A percentile compares a stretch with the other conserved stretches of the same genome.
Conservation (phyloP, 208 protist genomes). For the Angomonas deanei region DNA sequence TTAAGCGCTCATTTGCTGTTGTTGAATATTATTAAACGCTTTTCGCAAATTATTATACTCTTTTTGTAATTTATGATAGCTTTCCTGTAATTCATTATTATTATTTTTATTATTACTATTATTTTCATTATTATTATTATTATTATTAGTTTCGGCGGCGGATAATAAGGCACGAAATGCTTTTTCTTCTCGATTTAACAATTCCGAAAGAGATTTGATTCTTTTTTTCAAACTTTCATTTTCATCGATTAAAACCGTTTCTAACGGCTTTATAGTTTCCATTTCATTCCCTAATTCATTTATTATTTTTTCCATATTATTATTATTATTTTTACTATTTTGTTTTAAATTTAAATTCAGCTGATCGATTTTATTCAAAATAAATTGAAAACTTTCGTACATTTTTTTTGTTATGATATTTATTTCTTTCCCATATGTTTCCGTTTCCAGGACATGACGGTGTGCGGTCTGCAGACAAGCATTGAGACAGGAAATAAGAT, state of each 20-base stretch:
- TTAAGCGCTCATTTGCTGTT: constrained; percentile 5
- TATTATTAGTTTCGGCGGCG: background rate
- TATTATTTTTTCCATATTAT: background rate
- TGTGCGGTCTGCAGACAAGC: background rate
- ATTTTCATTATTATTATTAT: background rate
- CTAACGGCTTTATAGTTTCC: background rate
- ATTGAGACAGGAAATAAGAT: background rate
- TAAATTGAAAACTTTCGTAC: background rate
- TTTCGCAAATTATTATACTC: constrained; percentile 14
- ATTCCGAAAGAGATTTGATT: background rate
- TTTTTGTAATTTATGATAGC: constrained; percentile 11
- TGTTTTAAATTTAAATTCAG: background rate
- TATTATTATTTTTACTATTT: constrained; percentile 5
- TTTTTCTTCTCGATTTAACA: background rate
- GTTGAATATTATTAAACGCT: constrained; percentile 18
- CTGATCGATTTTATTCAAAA: background rate
- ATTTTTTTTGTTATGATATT: background rate
- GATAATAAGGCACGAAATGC: background rate
- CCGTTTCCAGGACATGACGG: background rate
- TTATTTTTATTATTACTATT: background rate
- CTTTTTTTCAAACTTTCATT: background rate
- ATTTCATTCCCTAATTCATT: background rate
- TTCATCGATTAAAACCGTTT: background rate
- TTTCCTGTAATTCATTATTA: background rate
- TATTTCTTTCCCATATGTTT: constrained; percentile 1